Evolutionary conservation across 768 basidiomycete genomes (phyloP).

Genomic region (Cantharellus anzutake): DNA sequence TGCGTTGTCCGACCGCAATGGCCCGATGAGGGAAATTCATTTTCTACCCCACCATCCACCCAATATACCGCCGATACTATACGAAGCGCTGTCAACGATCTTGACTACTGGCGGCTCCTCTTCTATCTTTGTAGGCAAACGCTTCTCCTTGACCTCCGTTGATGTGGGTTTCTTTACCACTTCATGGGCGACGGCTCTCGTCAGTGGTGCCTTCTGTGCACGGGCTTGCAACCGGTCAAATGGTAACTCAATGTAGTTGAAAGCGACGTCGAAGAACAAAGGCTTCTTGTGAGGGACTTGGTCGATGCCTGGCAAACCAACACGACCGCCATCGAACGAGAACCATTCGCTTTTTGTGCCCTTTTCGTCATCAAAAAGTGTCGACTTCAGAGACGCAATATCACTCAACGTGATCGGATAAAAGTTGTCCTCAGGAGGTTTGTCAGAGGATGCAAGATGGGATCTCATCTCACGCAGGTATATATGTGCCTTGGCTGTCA

Average conservation of each 20-base stretch:
- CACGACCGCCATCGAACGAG: conserved; percentile 44
- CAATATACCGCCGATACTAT: not conserved
- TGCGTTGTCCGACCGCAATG: not conserved
- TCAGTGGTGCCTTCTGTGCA: conserved; percentile 32
- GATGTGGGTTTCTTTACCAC: not conserved
- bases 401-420: conserved; percentile 31
- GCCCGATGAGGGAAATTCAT: not conserved
- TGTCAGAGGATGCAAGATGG: conserved; percentile 19
- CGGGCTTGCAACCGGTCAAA: conserved; percentile 55
- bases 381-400: conserved; percentile 33
- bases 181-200: too few species aligned
- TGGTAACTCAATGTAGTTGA: conserved; percentile 79
- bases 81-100: not conserved
- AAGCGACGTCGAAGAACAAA: conserved; percentile 82
- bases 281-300: conserved; percentile 46
- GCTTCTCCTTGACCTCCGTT: not conserved
- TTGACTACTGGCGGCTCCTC: not conserved
- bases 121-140: not conserved
- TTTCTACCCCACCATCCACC: conserved; percentile 5
- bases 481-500: conserved; percentile 51
- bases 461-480: conserved; percentile 56
- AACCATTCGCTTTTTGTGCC: conserved; percentile 62
- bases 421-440: conserved; percentile 22
- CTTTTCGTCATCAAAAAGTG: conserved; percentile 27
- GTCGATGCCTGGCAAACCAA: conserved; percentile 4